phyloP scores from a whole-genome alignment of 768 basidiomycete genomes.

The Mycena haematopus region DNA sequence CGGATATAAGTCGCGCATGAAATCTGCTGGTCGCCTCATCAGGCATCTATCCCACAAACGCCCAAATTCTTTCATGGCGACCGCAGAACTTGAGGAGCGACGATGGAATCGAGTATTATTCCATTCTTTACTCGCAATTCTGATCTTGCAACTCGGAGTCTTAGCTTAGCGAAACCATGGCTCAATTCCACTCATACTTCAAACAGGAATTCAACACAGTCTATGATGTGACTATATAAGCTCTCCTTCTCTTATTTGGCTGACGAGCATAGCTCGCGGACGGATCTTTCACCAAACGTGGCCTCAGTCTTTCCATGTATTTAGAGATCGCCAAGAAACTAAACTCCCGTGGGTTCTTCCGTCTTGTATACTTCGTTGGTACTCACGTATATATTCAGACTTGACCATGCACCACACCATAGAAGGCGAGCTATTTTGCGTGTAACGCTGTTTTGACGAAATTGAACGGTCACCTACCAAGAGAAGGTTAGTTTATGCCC shows the following conservation, averaged over 20 bases:
- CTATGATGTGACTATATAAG: slow-evolving; percentile 44
- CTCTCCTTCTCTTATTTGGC: not conserved
- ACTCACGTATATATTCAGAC: slow-evolving; percentile 39
- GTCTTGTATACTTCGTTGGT: not conserved
- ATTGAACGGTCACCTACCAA: not conserved
- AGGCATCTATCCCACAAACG: not conserved
- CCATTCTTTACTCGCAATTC: not conserved
- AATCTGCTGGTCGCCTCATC: not conserved
- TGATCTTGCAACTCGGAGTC: not conserved
- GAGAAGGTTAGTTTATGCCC: not conserved
- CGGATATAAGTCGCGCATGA: not conserved
- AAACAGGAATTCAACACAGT: slow-evolving; percentile 56
- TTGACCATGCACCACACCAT: slow-evolving; percentile 62
- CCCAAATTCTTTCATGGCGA: slow-evolving; percentile 8
- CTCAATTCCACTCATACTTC: slow-evolving; percentile 48
- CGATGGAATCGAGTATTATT: slow-evolving; percentile 31
- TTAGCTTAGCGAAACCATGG: slow-evolving; percentile 38
- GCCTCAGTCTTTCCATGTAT: slow-evolving; percentile 50
- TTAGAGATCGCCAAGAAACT: slow-evolving; percentile 47
- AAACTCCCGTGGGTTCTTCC: slow-evolving; percentile 43
- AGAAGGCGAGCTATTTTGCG: slow-evolving; percentile 35
- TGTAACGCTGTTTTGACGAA: not conserved
- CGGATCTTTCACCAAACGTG: slow-evolving; percentile 53
- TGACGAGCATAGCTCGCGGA: slow-evolving; percentile 51
- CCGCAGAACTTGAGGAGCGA: slow-evolving; percentile 27